Base-by-base conservation (phyloP, 306 rosid genomes). In the Casuarina equisetifolia region DNA sequence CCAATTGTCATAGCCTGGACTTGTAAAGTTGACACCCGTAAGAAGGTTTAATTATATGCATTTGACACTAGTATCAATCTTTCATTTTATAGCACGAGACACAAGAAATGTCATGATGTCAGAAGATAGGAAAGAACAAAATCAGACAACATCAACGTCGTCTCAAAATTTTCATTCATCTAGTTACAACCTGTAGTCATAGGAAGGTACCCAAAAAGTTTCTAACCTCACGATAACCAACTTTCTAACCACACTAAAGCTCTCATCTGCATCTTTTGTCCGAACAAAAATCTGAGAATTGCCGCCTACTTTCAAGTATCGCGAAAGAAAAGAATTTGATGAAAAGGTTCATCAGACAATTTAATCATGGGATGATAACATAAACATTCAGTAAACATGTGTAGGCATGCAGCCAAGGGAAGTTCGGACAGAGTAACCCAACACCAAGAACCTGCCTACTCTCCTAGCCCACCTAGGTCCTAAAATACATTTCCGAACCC, bases 1-100 rank as follows among this genome's bases (percentile, higher is more conserved):
- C 58, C 49, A 38, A 79, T 78, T 1, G 25, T 82, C 72, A 82
- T 57, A 19, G 70, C 42, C 43, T 25, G 12, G 44, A 36, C 13
- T 11, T 10, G 35, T 36, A 62, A 62, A 62, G 69, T 52, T 36
- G 7, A 32, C 32, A 25, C 9, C 16, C 19, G n/a, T 11, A 19
- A 19, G 35, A 55, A 55, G 10, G 62, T 51, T 51, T 51, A 51
- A n/a, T 54, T 52, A 52, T 17, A 16, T 5, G 15, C 58, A 52
- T 13, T 5, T 17, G 19, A 55, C n/a, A 61, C 17, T 3, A 9
- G 4, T 9, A 36, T 4, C 17, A 9, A 11, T 32, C 9, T 61
- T 36, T 35, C n/a, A 61, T 61, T 36, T 61, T 61, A 17, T 35
- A 32, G n/a, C 40, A 61, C 42, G 12, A 61, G 40, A 9, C 25